Evolutionary conservation across 306 rosid species (phyloP), one percentile per base, ranked within the genome.

Genomic region (Alnus rubra): DNA sequence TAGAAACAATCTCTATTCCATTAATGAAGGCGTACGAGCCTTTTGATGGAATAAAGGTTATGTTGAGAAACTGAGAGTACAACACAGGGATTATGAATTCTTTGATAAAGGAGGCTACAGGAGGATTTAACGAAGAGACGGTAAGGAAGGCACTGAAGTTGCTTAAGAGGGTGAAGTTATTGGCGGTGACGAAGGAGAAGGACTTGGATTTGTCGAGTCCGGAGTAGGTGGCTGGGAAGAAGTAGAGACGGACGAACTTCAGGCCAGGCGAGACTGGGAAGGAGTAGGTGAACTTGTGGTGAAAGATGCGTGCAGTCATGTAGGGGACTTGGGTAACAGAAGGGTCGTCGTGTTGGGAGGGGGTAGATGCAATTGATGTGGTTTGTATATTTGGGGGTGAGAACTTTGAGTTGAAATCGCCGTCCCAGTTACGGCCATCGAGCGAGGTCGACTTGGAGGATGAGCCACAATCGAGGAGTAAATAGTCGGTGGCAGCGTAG

Each of bases 1-100:
- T 82, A 49, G 85, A 82, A 7, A 82, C 62, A 33, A 82, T 60
- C 56, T 82, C 81, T 10, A 82, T 82, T 4, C 85, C 85, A 14
- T 78, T 82, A n/a, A 82, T 42, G 51, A 82, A 82, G 1, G 85
- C 81, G 18, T 82, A 82, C 7, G 81, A 60, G 33, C 35, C n/a
- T 3, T 48, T 70, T 0, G 80, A 16, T n/a, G 84, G 84, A 60
- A 51, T 76, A 39, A 82, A 82, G 11, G 77, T 76, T 35, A 82
- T 39, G 53, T 76, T n/a, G 15, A 81, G 53, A 4, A 9, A 47
- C 42, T 31, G 72, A 52, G 62, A 51, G 39, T 28, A 47, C 1
- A 48, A 19, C 33, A 75, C 79, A 68, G 28, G 58, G 45, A 81
- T 28, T 15, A 49, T 23, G 33, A 76, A 81, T 44, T 81, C 84